phyloP scores from a whole-genome alignment of 2,329 filamentous ascomycete species.

The Neospermospora avenae region DNA sequence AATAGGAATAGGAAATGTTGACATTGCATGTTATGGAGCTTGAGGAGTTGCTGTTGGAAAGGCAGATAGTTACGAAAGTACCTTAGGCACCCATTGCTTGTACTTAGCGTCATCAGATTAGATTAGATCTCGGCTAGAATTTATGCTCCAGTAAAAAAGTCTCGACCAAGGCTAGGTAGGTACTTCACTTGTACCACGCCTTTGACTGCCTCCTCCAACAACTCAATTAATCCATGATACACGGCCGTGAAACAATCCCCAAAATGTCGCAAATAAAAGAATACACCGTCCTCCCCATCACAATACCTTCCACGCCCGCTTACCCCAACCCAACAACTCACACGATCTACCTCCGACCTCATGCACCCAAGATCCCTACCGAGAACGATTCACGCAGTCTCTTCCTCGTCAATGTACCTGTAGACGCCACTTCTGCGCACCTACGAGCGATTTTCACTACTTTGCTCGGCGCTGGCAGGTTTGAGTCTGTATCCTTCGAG shows the following conservation, averaged over 20 bases:
- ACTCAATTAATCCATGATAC: neutral
- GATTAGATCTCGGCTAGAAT: conserved; percentile 28
- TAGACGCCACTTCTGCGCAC: conserved; percentile 75
- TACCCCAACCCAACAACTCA: conserved; percentile 65
- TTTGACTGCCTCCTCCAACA: neutral
- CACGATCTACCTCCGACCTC: conserved; percentile 81
- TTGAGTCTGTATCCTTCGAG: conserved; percentile 77
- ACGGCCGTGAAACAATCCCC: neutral
- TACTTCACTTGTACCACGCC: conserved; percentile 1
- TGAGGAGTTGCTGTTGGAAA: conserved; percentile 24
- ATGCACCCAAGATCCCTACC: conserved; percentile 75
- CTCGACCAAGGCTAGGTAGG: conserved; percentile 16
- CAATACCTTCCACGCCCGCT: conserved; percentile 46
- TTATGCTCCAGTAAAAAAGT: conserved; percentile 21
- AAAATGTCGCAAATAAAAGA: conserved; percentile 29
- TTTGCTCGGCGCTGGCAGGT: conserved; percentile 72
- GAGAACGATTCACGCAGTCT: conserved; percentile 73
- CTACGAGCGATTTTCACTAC: conserved; percentile 72
- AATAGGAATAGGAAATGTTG: neutral
- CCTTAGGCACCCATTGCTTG: conserved; percentile 8
- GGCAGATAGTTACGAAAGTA: no score
- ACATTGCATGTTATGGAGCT: conserved; percentile 13
- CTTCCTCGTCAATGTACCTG: conserved; percentile 86
- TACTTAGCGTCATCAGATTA: conserved; percentile 27
- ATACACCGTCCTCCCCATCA: conserved; percentile 32